Base-by-base conservation (phyloP, 768 basidiomycete genomes). In the Xanthoconium stramineum region DNA sequence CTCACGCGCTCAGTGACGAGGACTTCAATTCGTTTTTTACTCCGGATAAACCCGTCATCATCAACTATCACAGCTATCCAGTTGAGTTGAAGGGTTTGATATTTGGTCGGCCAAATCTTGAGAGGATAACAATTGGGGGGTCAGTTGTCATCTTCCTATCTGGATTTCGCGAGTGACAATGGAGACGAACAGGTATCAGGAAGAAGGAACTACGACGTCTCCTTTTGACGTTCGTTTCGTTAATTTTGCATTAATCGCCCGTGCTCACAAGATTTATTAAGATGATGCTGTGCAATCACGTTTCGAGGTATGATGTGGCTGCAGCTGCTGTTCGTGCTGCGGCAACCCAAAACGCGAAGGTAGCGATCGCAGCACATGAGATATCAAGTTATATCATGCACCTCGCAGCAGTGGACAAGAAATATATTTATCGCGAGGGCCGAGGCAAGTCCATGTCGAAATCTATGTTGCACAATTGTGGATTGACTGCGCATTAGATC, bases 1-100 rank as follows among this genome's bases (percentile, higher is more conserved):
- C 92, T 9, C 91, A 93, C 62, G 78, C 89, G 2, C 75, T 94
- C 55, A 76, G 70, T 60, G 73, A 79, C 29, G 79, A 76, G 2
- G 82, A 80, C 47, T 94, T 90, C 67, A 75, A 81, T 43, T 74
- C 80, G 32, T 77, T 94, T 36, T 93, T 95, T 73, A 91, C 90
- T 8, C 67, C 71, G 24, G 83, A 91, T 65, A 80, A 76, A 60
- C 80, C 81, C 1, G 74, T 94, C 39, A 81, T 91, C 65, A 82
- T 93, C 75, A 92, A 92, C 73, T 94, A 89, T 73, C 91, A 94
- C 69, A 86, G 89, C 7, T 92, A 86, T 65, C 84, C 89, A 0
- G 80, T 85, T 51, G 86, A 91, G 68, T 72, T 91, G 50, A 80
- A 82, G 63, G 86, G 87, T 13, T 65, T 88, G 58, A 64, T 91